Percentiles rank a stretch among this genome's conserved stretches.
phyloP scores from a whole-genome alignment of 495 filamentous ascomycete species.

The Penicillium verhagenii region DNA sequence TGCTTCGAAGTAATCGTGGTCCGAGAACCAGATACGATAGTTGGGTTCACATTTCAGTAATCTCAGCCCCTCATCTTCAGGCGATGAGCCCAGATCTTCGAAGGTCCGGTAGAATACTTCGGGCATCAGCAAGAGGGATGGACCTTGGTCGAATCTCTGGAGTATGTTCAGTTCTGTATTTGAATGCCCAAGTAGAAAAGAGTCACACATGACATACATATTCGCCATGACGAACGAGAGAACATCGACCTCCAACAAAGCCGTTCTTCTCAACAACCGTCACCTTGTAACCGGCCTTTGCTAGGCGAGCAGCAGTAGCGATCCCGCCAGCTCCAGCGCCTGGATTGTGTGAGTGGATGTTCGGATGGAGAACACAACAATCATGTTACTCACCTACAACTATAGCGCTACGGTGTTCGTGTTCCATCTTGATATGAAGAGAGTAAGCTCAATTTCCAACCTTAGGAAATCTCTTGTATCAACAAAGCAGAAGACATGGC shows the following conservation, averaged over 20 bases:
- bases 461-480: no score
- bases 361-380: neutral
- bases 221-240: conserved; percentile 51
- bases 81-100: conserved; percentile 58
- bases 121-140: conserved; percentile 66
- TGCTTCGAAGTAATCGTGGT: conserved; percentile 56
- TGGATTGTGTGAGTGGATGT: conserved; percentile 16
- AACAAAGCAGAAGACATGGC: neutral
- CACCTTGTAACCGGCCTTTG: conserved; percentile 62
- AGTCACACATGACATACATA: conserved; percentile 41
- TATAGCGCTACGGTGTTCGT: neutral
- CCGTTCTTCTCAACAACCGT: conserved; percentile 68
- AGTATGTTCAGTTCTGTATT: neutral
- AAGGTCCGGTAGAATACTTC: conserved; percentile 64
- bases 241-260: conserved; percentile 66
- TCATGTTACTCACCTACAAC: neutral
- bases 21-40: conserved; percentile 66
- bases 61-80: conserved; percentile 57
- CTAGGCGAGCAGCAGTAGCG: conserved; percentile 62
- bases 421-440: neutral
- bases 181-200: neutral
- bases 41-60: conserved; percentile 69
- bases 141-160: conserved; percentile 70
- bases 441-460: neutral
- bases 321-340: conserved; percentile 69